These are phyloP conservation scores for Candida sithepensis DNA, from an alignment of 805 yeast species.

Conservation along the genomic window DNA sequence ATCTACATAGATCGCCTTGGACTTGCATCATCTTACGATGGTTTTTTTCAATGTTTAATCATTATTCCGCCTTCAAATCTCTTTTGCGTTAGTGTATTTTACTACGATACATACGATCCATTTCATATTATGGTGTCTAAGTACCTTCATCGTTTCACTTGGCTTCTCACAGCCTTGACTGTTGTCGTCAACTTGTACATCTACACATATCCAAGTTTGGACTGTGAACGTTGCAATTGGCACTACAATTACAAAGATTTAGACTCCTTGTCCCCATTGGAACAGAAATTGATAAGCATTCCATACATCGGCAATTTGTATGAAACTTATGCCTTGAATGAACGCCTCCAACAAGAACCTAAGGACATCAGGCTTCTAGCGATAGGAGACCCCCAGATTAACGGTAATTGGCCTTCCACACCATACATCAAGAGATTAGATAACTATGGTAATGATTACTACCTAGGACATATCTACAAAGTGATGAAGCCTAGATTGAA, in stretches of 20 bases:
- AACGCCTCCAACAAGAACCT: constrained; percentile 10
- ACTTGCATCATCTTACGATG: no score
- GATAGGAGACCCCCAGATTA: constrained; percentile 96
- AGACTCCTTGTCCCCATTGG: constrained; percentile 15
- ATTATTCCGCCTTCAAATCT: no score
- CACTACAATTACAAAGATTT: constrained; percentile 21
- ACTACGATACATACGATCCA: not conserved
- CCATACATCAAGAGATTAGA: constrained; percentile 73
- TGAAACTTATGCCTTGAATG: constrained; percentile 29
- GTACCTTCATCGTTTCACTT: constrained; percentile 11
- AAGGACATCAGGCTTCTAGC: constrained; percentile 60
- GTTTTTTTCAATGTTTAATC: no score
- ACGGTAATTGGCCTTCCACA: constrained; percentile 77
- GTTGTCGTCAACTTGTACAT: constrained; percentile 56
- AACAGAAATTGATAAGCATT: constrained; percentile 14
- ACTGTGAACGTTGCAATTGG: constrained; percentile 62
- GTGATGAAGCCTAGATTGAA: constrained; percentile 58
- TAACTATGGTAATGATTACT: constrained; percentile 85
- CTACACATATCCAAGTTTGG: constrained; percentile 70
- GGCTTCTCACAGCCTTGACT: constrained; percentile 37
- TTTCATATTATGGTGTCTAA: constrained; percentile 4
- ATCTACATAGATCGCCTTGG: no score
- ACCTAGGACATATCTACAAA: constrained; percentile 76
- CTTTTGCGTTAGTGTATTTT: no score
- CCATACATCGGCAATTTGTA: constrained; percentile 35